phyloP scores from a whole-genome alignment of 2,329 filamentous ascomycete species.

The Fusarium metavorans region DNA sequence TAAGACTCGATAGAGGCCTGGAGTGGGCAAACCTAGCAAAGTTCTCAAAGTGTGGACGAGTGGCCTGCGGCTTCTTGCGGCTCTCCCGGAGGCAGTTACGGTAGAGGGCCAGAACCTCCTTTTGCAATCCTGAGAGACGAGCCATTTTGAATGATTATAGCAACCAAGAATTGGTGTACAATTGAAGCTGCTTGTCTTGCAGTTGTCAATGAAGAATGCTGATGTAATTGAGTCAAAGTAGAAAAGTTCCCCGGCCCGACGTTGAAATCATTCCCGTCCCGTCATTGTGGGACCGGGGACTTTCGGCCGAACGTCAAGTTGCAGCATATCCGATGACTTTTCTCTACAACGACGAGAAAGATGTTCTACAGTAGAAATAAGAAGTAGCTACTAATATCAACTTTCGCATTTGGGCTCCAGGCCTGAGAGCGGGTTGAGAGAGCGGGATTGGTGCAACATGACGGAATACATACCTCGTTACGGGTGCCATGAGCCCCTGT shows the following conservation, averaged over 20 bases:
- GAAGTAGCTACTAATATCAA: neutral
- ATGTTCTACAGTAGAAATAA: neutral
- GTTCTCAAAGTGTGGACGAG: conserved; percentile 70
- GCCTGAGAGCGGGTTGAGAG: neutral
- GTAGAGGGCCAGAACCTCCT: conserved; percentile 88
- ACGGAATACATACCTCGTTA: neutral
- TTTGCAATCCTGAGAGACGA: conserved; percentile 85
- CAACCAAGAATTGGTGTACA: neutral
- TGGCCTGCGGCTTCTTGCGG: conserved; percentile 79
- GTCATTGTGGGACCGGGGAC: conserved; percentile 24
- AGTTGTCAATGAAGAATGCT: conserved; percentile 1
- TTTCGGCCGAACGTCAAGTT: neutral
- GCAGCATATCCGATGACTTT: neutral
- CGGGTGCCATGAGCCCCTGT: neutral
- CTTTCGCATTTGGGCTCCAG: neutral
- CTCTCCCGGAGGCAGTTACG: conserved; percentile 85
- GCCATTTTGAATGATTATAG: conserved; percentile 29
- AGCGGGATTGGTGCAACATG: neutral
- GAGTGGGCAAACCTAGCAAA: conserved; percentile 69
- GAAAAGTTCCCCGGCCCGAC: conserved; percentile 7
- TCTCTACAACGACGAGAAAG: neutral
- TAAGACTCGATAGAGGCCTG: neutral
- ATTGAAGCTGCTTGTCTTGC: neutral
- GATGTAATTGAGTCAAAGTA: conserved; percentile 20
- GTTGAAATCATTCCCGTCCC: neutral